Evolutionary conservation across 2,329 filamentous ascomycete species (phyloP).

Genomic region (Rugonectria rugulosa): DNA sequence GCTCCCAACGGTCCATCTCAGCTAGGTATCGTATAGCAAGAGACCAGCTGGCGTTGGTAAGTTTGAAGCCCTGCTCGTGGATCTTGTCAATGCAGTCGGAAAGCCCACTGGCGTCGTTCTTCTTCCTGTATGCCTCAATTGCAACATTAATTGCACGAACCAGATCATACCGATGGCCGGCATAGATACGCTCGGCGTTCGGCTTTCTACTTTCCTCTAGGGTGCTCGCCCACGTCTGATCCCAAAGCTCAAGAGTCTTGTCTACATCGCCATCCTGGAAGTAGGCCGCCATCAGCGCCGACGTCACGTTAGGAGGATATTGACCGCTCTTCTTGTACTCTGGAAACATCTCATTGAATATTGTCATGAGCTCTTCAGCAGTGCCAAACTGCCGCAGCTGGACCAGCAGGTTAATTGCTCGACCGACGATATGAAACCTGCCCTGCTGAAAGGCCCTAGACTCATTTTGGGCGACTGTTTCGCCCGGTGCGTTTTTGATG

Average conservation of each 20-base stretch:
- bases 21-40: conserved; percentile 74
- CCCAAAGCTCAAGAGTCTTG: conserved; percentile 73
- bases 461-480: conserved; percentile 10
- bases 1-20: conserved; percentile 62
- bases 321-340: conserved; percentile 41
- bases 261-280: conserved; percentile 63
- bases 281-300: conserved; percentile 73
- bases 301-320: conserved; percentile 64
- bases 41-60: conserved; percentile 85
- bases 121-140: conserved; percentile 52
- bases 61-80: conserved; percentile 70
- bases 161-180: conserved; percentile 61
- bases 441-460: conserved; percentile 34
- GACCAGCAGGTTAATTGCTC: conserved; percentile 45
- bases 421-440: conserved; percentile 42
- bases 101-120: conserved; percentile 55
- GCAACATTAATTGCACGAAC: conserved; percentile 59
- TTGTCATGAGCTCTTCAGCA: conserved; percentile 62
- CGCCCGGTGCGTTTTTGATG: conserved; percentile 5
- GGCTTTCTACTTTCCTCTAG: conserved; percentile 44
- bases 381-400: conserved; percentile 57
- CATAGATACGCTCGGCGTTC: conserved; percentile 45
- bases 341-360: conserved; percentile 56
- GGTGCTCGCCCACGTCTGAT: conserved; percentile 63
- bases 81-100: conserved; percentile 62